Conservation (phyloP, 352 stramenopile genomes). For the Globisporangium orthogonon region DNA sequence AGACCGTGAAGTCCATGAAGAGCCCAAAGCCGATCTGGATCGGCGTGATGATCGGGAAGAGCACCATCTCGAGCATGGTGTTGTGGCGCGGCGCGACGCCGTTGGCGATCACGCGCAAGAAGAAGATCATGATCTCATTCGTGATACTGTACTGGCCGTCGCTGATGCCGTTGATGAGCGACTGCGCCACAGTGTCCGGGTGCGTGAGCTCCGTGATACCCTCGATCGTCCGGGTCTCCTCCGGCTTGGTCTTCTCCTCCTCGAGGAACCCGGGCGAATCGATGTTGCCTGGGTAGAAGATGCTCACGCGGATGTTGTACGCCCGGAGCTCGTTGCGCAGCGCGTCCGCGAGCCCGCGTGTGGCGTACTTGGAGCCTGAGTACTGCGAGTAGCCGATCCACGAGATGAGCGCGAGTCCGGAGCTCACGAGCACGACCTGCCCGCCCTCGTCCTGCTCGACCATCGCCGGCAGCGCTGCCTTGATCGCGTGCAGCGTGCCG, state of each 20-base stretch:
- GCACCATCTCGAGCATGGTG: conserved; percentile 58
- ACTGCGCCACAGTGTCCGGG: conserved; percentile 58
- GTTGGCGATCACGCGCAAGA: conserved; percentile 68
- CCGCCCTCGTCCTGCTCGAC: conserved; percentile 47
- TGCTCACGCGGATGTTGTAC: conserved; percentile 62
- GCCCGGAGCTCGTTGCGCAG: conserved; percentile 72
- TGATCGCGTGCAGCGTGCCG: conserved; percentile 49
- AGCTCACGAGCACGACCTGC: conserved; percentile 69
- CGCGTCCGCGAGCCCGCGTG: conserved; percentile 71
- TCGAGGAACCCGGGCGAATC: conserved; percentile 69
- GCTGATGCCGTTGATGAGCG: conserved; percentile 53
- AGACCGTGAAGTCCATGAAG: conserved; percentile 80
- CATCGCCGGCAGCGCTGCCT: conserved; percentile 75
- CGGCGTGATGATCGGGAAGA: conserved; percentile 51
- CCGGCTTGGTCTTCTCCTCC: conserved; percentile 72
- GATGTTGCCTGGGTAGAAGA: conserved; percentile 83
- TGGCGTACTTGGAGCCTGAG: conserved; percentile 73
- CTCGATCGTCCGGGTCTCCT: conserved; percentile 39
- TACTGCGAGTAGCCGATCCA: conserved; percentile 85
- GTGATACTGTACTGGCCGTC: conserved; percentile 76
- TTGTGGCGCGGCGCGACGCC: conserved; percentile 69
- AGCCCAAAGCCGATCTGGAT: conserved; percentile 72
- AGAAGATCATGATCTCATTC: conserved; percentile 71
- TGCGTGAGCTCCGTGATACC: conserved; percentile 38
- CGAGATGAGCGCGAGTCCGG: conserved; percentile 56